phyloP scores from a whole-genome alignment of 306 rosid species.

The Prunus mongolica region DNA sequence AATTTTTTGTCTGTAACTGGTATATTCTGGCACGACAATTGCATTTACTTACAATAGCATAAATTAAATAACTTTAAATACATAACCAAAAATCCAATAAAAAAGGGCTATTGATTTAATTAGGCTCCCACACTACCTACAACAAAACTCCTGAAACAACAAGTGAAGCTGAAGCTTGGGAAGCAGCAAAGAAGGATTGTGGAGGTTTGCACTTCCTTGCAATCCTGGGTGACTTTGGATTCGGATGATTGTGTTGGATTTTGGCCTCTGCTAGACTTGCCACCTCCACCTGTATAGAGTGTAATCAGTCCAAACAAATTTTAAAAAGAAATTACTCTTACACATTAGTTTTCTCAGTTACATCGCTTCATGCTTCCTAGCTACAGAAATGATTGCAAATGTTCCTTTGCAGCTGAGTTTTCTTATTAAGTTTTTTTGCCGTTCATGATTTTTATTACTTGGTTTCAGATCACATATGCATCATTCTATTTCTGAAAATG shows the following conservation, averaged over 20 bases:
- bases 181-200: conserved; percentile 82
- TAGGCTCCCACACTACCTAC: conserved; percentile 33
- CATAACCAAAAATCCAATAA: no score
- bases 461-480: no score
- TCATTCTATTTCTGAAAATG: no score
- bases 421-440: not conserved
- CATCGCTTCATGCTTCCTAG: not conserved
- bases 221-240: conserved; percentile 67
- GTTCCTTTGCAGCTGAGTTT: not conserved
- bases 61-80: no score
- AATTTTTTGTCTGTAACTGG: no score
- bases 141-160: conserved; percentile 59
- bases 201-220: conserved; percentile 98
- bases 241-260: conserved; percentile 85
- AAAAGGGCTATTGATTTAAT: no score
- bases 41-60: no score
- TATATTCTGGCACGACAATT: no score
- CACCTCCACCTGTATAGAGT: conserved; percentile 77
- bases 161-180: conserved; percentile 91
- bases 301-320: not conserved
- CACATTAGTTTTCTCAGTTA: not conserved
- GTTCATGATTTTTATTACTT: not conserved
- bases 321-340: not conserved
- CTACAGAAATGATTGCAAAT: conserved; percentile 7
- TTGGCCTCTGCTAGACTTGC: conserved; percentile 90